Base-by-base conservation (phyloP, 371 early-diverging fungal genomes). In the Lichtheimia ornata region DNA sequence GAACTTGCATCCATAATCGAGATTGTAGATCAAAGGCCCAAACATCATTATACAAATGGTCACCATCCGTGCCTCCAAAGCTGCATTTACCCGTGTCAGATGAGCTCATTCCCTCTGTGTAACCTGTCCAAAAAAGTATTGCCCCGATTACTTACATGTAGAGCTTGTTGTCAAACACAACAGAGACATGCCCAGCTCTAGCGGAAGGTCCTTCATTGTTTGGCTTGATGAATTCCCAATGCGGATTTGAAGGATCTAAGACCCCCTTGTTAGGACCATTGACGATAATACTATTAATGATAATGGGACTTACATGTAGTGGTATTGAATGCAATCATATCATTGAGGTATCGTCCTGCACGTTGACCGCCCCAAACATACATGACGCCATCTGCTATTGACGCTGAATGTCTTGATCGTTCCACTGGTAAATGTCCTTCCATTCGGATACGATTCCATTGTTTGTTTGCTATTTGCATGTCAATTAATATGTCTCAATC, bases 31-130 rank as follows among this genome's bases (percentile, higher is more conserved):
- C 87, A 58, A 83, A 89, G 15, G 77, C 76, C 92, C 91, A 92
- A 65, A 91, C 73, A 66, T 92, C 92, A 63, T 90, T 90, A 62
- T 82, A 88, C 53, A 85, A 81, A 59, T 66, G 71, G 28, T 84
- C 81, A 54, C 88, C 87, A 62, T 91, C 83, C 47, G 82, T 88
- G 41, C 92, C 92, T 59, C 91, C 91, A 69, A 90, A 91, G 50
- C 88, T 87, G 53, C 30, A 47, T 18, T 60, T 35, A 28, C 35
- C 22, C 15, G 55, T 40, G 15, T 42, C 30, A 44, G 44, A 56
- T 27, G n/a, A 53, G 27, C 28, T 15, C 18, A 22, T 56, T 63
- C 77, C 25, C 59, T 63, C 13, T 47, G 50, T 35, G 28, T 52
- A 52, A 50, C 61, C 61, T 40, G 12, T 2, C 41, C 12, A 20